Conservation (phyloP, 2,329 filamentous ascomycete genomes). For the Bipolaris sorokiniana region DNA sequence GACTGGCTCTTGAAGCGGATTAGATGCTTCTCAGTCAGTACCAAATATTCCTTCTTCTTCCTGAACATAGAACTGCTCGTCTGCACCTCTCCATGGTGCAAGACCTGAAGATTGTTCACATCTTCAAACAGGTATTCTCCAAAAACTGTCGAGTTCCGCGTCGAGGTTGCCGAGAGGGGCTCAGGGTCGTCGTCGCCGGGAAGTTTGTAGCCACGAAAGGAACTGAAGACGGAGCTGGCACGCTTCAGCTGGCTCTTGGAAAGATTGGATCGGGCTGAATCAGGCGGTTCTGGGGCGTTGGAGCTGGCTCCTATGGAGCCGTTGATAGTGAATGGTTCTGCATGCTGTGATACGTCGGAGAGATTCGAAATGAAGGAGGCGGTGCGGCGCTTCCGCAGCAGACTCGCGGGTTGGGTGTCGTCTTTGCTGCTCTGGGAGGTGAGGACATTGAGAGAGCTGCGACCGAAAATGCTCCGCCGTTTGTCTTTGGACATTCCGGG, state of each 20-base stretch:
- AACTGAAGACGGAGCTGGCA: slow-evolving; percentile 62
- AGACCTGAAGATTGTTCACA: slow-evolving; percentile 52
- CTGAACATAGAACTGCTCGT: slow-evolving; percentile 72
- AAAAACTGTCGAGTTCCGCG: slow-evolving; percentile 52
- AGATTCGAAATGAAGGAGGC: slow-evolving; percentile 45
- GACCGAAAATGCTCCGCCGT: slow-evolving; percentile 48
- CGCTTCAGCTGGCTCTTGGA: slow-evolving; percentile 36
- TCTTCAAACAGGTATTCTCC: slow-evolving; percentile 50
- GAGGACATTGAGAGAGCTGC: slow-evolving; percentile 42
- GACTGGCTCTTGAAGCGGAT: slow-evolving; percentile 71
- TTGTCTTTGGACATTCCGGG: slow-evolving; percentile 47
- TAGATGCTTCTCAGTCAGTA: slow-evolving; percentile 71
- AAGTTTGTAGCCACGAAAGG: slow-evolving; percentile 60
- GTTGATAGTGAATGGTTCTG: slow-evolving; percentile 27
- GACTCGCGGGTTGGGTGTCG: slow-evolving; percentile 44
- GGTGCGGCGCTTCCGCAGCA: slow-evolving; percentile 48
- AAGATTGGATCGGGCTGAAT: slow-evolving; percentile 21
- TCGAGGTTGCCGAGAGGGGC: slow-evolving; percentile 56
- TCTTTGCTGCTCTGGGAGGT: slow-evolving; percentile 37
- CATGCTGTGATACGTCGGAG: slow-evolving; percentile 35
- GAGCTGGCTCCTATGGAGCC: slow-evolving; percentile 14
- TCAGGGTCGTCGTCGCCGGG: slow-evolving; percentile 59
- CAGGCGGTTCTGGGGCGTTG: slow-evolving; percentile 19
- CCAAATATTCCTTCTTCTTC: slow-evolving; percentile 75
- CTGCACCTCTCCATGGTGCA: slow-evolving; percentile 73